Evolutionary conservation across 371 early-diverging fungal genomes (phyloP).

Genomic region (Entomophthora muscae): DNA sequence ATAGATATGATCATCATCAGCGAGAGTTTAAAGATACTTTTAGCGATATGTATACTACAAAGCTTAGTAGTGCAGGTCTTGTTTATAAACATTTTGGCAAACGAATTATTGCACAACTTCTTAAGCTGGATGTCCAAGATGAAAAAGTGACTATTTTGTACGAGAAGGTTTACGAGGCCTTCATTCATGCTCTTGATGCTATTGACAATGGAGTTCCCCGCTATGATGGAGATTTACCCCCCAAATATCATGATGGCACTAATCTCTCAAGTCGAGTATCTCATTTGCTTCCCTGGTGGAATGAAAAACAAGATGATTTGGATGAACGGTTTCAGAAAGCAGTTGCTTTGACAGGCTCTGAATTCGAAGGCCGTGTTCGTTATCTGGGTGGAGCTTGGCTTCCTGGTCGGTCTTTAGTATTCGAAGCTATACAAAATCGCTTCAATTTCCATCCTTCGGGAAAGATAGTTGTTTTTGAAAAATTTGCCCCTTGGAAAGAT

Average conservation of each 20-base stretch:
- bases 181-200: constrained; percentile 63
- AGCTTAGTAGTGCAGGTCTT: constrained; percentile 82
- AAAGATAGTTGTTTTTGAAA: constrained; percentile 60
- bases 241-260: constrained; percentile 68
- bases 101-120: constrained; percentile 43
- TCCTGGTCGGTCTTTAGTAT: constrained; percentile 75
- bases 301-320: constrained; percentile 48
- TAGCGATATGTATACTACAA: constrained; percentile 52
- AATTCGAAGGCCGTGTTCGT: constrained; percentile 42
- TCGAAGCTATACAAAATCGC: constrained; percentile 34
- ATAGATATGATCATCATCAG: constrained; percentile 96
- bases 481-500: constrained; percentile 84
- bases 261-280: constrained; percentile 58
- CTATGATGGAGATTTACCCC: constrained; percentile 57
- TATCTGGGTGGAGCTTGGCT: constrained; percentile 64
- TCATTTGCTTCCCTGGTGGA: constrained; percentile 87
- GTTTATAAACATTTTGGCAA: constrained; percentile 84
- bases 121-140: constrained; percentile 30
- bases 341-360: constrained; percentile 54
- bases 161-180: constrained; percentile 64
- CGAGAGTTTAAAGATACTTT: constrained; percentile 86
- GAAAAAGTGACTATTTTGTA: constrained; percentile 41
- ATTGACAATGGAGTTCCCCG: constrained; percentile 84
- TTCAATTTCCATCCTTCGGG: constrained; percentile 51
- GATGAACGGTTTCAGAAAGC: constrained; percentile 57